A percentile compares a stretch with the other conserved stretches of the same genome.
Conservation (phyloP, 352 stramenopile genomes). For the Phytophthora fragariae region DNA sequence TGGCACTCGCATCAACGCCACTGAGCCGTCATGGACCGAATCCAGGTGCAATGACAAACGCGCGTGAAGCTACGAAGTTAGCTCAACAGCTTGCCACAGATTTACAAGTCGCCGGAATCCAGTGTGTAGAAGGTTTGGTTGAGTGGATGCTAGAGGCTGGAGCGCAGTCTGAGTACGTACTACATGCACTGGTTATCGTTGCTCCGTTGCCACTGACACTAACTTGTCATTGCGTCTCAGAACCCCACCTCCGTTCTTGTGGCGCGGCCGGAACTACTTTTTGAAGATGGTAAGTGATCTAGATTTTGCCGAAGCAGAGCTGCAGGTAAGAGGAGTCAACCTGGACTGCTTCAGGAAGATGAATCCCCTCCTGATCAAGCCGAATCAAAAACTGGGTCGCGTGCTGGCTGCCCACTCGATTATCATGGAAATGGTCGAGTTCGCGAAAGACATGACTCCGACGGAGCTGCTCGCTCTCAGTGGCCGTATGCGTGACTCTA, state of each 20-base stretch:
- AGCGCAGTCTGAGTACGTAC: slow-evolving; percentile 68
- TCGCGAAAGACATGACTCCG: slow-evolving; percentile 45
- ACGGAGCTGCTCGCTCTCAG: slow-evolving; percentile 37
- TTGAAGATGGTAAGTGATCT: slow-evolving; percentile 76
- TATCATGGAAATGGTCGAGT: slow-evolving; percentile 74
- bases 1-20: slow-evolving; percentile 46
- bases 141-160: slow-evolving; percentile 86
- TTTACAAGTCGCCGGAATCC: slow-evolving; percentile 69
- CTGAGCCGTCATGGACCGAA: slow-evolving; percentile 22
- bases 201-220: slow-evolving; percentile 2
- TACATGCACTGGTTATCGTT: not conserved
- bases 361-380: slow-evolving; percentile 75
- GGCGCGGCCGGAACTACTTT: slow-evolving; percentile 80
- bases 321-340: slow-evolving; percentile 56
- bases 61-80: slow-evolving; percentile 72
- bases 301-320: slow-evolving; percentile 68
- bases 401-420: slow-evolving; percentile 77
- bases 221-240: slow-evolving; percentile 33
- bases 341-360: slow-evolving; percentile 61
- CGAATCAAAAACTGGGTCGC: slow-evolving; percentile 76
- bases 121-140: slow-evolving; percentile 80
- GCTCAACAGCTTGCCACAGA: slow-evolving; percentile 73
- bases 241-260: slow-evolving; percentile 72
- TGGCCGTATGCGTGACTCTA: slow-evolving; percentile 27
- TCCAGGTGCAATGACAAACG: slow-evolving; percentile 62